Conservation (phyloP, 768 basidiomycete species). For the Boletus pseudopeckii region DNA sequence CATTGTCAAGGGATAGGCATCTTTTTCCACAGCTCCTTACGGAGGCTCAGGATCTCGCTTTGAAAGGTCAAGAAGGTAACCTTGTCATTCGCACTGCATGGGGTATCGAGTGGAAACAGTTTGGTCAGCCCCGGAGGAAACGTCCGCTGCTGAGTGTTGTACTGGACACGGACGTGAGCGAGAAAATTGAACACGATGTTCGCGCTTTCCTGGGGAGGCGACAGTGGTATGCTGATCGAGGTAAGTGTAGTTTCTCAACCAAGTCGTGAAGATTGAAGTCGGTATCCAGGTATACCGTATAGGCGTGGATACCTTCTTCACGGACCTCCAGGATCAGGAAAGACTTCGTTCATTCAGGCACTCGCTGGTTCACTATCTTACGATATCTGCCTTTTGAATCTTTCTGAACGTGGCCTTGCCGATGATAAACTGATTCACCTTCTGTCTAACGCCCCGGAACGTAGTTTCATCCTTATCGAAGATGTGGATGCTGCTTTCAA, state of each 20-base stretch:
- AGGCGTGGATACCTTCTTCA: conserved; percentile 92
- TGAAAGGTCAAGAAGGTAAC: conserved; percentile 85
- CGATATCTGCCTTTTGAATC: conserved; percentile 93
- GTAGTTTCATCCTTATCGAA: conserved; percentile 93
- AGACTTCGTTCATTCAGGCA: conserved; percentile 98
- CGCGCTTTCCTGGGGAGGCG: conserved; percentile 77
- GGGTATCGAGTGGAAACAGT: conserved; percentile 95
- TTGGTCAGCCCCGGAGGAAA: conserved; percentile 87
- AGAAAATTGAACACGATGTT: conserved; percentile 78
- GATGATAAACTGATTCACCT: conserved; percentile 97
- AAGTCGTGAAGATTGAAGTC: conserved; percentile 3
- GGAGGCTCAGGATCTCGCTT: conserved; percentile 88
- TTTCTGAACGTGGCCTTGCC: conserved; percentile 92
- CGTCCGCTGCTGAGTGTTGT: conserved; percentile 88
- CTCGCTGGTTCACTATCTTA: conserved; percentile 89
- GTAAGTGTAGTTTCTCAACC: conserved; percentile 39
- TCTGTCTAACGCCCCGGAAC: conserved; percentile 87
- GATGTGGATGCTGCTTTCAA: conserved; percentile 98
- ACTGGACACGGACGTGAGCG: conserved; percentile 75
- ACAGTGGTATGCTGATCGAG: conserved; percentile 96
- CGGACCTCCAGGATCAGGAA: conserved; percentile 97
- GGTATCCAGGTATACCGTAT: conserved; percentile 82
- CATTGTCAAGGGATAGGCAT: conserved; percentile 80
- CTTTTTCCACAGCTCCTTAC: conserved; percentile 77
- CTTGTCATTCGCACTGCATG: conserved; percentile 96